Conservation (phyloP, 2,329 filamentous ascomycete species). For the Fusarium camptoceras region DNA sequence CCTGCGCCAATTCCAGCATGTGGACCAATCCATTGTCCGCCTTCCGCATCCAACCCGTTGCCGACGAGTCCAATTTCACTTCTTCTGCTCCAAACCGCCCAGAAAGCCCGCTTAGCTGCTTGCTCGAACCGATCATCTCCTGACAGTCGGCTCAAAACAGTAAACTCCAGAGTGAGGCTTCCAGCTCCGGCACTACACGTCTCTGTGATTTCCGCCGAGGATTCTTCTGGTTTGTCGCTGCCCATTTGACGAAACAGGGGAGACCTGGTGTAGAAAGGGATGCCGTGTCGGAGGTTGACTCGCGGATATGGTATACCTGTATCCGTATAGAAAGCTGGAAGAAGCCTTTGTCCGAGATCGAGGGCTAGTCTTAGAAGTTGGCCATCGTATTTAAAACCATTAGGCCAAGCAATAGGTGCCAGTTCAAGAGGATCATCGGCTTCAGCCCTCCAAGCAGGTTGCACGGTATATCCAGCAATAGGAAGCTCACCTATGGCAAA, state of each 20-base stretch:
- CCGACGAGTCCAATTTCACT: slow-evolving; percentile 90
- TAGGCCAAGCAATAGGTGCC: slow-evolving; percentile 75
- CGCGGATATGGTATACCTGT: slow-evolving; percentile 95
- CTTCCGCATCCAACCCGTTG: slow-evolving; percentile 91
- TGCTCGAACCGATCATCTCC: slow-evolving; percentile 90
- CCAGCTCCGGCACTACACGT: slow-evolving; percentile 98
- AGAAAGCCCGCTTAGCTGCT: slow-evolving; percentile 91
- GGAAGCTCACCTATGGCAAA: slow-evolving; percentile 93
- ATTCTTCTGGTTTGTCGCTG: slow-evolving; percentile 51
- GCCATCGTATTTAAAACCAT: slow-evolving; percentile 85
- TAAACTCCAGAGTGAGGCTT: slow-evolving; percentile 93
- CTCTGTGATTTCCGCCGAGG: slow-evolving; percentile 80
- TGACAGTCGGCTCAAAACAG: slow-evolving; percentile 87
- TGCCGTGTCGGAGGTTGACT: slow-evolving; percentile 89
- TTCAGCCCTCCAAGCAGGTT: slow-evolving; percentile 38
- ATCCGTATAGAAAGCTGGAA: slow-evolving; percentile 91
- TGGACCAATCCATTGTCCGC: slow-evolving; percentile 86
- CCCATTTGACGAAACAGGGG: slow-evolving; percentile 72
- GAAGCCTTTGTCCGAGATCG: slow-evolving; percentile 83
- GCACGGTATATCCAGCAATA: slow-evolving; percentile 79
- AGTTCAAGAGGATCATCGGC: slow-evolving; percentile 60
- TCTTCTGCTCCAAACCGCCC: slow-evolving; percentile 92
- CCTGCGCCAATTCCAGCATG: slow-evolving; percentile 96
- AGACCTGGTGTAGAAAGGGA: slow-evolving; percentile 92
- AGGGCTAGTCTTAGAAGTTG: slow-evolving; percentile 90